Evolutionary conservation across 148 eudicot genomes (phyloP).

Genomic region (Silene conica): DNA sequence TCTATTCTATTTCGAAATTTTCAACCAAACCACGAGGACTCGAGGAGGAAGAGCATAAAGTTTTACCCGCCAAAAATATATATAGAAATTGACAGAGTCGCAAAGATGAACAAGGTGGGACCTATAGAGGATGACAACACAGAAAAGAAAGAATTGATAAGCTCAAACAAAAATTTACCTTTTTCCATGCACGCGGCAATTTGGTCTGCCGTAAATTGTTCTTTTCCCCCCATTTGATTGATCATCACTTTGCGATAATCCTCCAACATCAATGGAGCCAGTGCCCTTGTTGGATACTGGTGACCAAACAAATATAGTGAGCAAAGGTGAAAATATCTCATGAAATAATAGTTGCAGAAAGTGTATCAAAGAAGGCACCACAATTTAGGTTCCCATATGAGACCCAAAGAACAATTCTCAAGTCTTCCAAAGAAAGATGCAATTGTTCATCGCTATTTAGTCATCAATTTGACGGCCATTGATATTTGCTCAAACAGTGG

Average conservation of each 20-base stretch:
- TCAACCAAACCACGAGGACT: too few relatives aligned
- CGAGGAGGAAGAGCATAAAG: too few relatives aligned
- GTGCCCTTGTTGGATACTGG: conserved; percentile 90
- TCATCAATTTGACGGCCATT: background rate
- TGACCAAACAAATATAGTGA: conserved; percentile 9
- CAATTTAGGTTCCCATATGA: background rate
- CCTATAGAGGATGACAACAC: too few relatives aligned
- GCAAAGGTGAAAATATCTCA: background rate
- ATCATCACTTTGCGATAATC: conserved; percentile 89
- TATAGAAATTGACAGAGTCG: background rate
- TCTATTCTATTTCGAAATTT: too few relatives aligned
- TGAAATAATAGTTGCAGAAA: background rate
- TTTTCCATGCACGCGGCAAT: conserved; percentile 70
- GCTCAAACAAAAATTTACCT: conserved; percentile 40
- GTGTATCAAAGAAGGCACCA: background rate
- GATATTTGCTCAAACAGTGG: background rate
- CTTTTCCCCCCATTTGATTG: conserved; percentile 82
- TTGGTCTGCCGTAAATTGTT: conserved; percentile 67
- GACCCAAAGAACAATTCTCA: background rate
- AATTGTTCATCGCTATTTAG: background rate
- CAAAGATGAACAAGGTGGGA: background rate
- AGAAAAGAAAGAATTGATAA: background rate
- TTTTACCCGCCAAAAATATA: too few relatives aligned
- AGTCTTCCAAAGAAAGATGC: background rate
- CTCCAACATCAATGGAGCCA: conserved; percentile 86